phyloP scores from a whole-genome alignment of 768 basidiomycete genomes.

The Podaxis sp. region DNA sequence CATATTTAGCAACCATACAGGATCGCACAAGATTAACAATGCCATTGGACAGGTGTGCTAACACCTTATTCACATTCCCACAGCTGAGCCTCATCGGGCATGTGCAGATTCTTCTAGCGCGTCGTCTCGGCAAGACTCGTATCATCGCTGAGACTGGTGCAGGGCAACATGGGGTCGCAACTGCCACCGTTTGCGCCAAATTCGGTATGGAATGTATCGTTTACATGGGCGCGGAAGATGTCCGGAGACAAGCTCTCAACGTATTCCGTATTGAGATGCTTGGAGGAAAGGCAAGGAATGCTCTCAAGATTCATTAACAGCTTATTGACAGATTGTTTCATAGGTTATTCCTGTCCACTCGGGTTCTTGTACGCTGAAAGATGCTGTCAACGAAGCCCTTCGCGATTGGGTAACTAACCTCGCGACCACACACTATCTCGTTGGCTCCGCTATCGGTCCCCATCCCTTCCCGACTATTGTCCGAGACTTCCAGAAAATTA shows the following conservation, averaged over 20 bases:
- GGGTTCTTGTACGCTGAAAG: conserved; percentile 93
- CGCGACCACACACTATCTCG: conserved; percentile 90
- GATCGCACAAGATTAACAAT: conserved; percentile 99
- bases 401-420: conserved; percentile 99
- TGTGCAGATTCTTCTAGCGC: conserved; percentile 85
- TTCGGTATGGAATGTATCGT: conserved; percentile 94
- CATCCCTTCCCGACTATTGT: conserved; percentile 99
- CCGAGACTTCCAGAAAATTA: conserved; percentile 95
- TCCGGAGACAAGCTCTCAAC: conserved; percentile 92
- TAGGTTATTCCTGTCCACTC: conserved; percentile 93
- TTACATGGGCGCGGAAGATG: conserved; percentile 99
- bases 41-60: conserved; percentile 84
- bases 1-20: conserved; percentile 84
- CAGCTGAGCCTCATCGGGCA: background rate
- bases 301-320: background rate
- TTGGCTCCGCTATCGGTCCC: conserved; percentile 96
- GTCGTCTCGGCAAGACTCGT: conserved; percentile 88
- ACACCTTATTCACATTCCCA: background rate
- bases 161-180: conserved; percentile 98
- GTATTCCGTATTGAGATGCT: conserved; percentile 99
- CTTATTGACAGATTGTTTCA: background rate
- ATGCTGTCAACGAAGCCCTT: conserved; percentile 98
- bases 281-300: conserved; percentile 86
- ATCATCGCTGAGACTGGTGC: conserved; percentile 99
- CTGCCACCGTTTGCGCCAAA: conserved; percentile 95